These are phyloP conservation scores for Pythium sukuiense DNA, from an alignment of 352 stramenopile species.

Conservation along the genomic window DNA sequence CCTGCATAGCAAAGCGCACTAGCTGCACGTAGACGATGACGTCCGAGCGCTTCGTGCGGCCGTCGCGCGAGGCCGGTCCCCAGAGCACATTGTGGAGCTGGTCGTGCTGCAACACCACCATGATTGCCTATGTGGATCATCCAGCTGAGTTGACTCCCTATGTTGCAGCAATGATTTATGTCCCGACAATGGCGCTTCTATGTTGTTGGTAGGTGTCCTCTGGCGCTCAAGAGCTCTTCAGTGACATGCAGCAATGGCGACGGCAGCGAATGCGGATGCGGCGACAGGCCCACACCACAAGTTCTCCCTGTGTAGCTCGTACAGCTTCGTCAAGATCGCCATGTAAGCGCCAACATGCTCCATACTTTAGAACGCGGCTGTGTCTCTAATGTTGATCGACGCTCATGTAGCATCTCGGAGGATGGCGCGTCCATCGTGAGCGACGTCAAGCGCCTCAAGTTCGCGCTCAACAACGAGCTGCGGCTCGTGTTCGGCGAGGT, in stretches of 20 bases:
- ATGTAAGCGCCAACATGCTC: conserved; percentile 42
- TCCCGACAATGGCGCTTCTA: not conserved
- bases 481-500: conserved; percentile 70
- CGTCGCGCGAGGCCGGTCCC: conserved; percentile 40
- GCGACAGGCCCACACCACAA: conserved; percentile 55
- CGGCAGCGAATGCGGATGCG: conserved; percentile 8
- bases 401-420: conserved; percentile 46
- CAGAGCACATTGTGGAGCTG: conserved; percentile 61
- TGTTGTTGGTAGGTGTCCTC: not conserved
- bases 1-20: conserved; percentile 18
- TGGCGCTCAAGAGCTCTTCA: not conserved
- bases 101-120: conserved; percentile 71
- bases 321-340: conserved; percentile 60
- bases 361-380: not conserved
- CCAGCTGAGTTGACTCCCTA: not conserved
- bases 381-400: not conserved
- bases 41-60: conserved; percentile 46
- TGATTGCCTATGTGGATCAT: conserved; percentile 15
- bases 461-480: conserved; percentile 67
- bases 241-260: conserved; percentile 1
- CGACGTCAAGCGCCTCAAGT: conserved; percentile 71
- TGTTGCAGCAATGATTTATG: not conserved
- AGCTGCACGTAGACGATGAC: conserved; percentile 48
- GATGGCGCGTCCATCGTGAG: conserved; percentile 36
- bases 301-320: conserved; percentile 55